Evolutionary conservation across 495 filamentous ascomycete species (phyloP).

Genomic region (Podospora pseudoanserina): DNA sequence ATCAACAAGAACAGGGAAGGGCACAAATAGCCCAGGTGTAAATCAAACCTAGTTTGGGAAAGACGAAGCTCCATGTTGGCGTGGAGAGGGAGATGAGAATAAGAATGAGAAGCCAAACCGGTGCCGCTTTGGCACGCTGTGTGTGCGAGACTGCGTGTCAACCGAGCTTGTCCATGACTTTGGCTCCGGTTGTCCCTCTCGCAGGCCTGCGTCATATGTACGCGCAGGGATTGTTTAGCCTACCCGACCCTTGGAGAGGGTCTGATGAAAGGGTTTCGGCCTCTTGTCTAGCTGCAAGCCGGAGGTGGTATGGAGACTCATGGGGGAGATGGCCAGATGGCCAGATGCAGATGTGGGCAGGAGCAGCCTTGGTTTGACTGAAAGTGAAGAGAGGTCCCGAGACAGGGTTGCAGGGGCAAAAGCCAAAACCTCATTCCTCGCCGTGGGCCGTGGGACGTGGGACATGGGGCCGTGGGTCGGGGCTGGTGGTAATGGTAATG

Average conservation of each 20-base stretch:
- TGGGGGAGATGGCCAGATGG: slow-evolving; percentile 6
- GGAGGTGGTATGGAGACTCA: slow-evolving; percentile 21
- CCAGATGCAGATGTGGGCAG: not conserved
- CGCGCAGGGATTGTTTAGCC: slow-evolving; percentile 34
- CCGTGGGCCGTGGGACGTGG: slow-evolving; percentile 16
- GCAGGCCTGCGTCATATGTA: slow-evolving; percentile 35
- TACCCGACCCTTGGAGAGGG: slow-evolving; percentile 27
- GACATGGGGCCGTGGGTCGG: slow-evolving; percentile 18
- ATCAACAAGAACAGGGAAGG: slow-evolving; percentile 3
- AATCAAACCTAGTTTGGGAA: slow-evolving; percentile 29
- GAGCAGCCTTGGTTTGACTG: slow-evolving; percentile 16
- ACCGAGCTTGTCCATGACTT: slow-evolving; percentile 36
- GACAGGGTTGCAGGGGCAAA: slow-evolving; percentile 25
- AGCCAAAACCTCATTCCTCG: slow-evolving; percentile 22
- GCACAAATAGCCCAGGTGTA: slow-evolving; percentile 8
- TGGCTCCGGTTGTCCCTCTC: slow-evolving; percentile 19
- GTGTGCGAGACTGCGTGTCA: slow-evolving; percentile 31
- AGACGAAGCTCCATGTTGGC: slow-evolving; percentile 26
- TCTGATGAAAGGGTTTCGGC: slow-evolving; percentile 33
- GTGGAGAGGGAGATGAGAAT: slow-evolving; percentile 27
- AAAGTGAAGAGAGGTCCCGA: slow-evolving; percentile 10
- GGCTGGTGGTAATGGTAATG: not conserved
- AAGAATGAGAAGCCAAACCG: slow-evolving; percentile 22
- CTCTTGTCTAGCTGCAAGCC: slow-evolving; percentile 29
- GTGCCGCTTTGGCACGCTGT: slow-evolving; percentile 35